These are phyloP conservation scores for Talaromyces verruculosus DNA, from an alignment of 2,329 filamentous ascomycete genomes.

Conservation along the genomic window DNA sequence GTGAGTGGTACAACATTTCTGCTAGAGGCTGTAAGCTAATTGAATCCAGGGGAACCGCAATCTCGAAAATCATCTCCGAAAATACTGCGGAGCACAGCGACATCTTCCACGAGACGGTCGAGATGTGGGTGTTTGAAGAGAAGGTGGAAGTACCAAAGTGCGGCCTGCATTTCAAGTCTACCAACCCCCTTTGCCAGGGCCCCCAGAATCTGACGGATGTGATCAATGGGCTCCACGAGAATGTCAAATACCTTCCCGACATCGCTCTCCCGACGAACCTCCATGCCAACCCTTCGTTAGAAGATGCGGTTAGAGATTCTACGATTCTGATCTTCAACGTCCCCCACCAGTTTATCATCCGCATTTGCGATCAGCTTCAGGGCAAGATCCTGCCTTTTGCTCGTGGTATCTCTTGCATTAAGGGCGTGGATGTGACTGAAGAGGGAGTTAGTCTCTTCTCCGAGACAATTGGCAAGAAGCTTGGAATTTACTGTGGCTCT, in stretches of 20 bases:
- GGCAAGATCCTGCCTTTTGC: constrained; percentile 91
- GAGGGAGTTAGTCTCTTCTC: constrained; percentile 86
- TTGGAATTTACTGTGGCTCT: constrained; percentile 95
- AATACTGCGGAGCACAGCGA: constrained; percentile 76
- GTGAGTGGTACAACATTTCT: constrained; percentile 49
- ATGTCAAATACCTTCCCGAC: constrained; percentile 94
- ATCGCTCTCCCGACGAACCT: constrained; percentile 76
- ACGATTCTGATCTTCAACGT: constrained; percentile 95
- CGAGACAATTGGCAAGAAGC: constrained; percentile 84
- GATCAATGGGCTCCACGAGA: constrained; percentile 93
- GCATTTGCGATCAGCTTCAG: constrained; percentile 77
- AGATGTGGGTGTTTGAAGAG: constrained; percentile 99
- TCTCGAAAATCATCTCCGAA: constrained; percentile 94
- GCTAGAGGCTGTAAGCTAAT: constrained; percentile 42
- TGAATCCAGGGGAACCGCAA: constrained; percentile 86
- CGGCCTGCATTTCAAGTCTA: constrained; percentile 73
- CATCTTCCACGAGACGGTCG: constrained; percentile 82
- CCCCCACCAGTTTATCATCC: constrained; percentile 84
- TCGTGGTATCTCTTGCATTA: constrained; percentile 94
- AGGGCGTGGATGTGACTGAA: constrained; percentile 90
- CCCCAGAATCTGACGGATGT: constrained; percentile 84
- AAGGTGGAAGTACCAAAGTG: constrained; percentile 71
- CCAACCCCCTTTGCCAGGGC: constrained; percentile 70
- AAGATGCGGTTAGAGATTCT: constrained; percentile 75
- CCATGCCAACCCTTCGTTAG: constrained; percentile 46